phyloP scores from a whole-genome alignment of 2,329 filamentous ascomycete species.

The Chalaropsis thielavioides region DNA sequence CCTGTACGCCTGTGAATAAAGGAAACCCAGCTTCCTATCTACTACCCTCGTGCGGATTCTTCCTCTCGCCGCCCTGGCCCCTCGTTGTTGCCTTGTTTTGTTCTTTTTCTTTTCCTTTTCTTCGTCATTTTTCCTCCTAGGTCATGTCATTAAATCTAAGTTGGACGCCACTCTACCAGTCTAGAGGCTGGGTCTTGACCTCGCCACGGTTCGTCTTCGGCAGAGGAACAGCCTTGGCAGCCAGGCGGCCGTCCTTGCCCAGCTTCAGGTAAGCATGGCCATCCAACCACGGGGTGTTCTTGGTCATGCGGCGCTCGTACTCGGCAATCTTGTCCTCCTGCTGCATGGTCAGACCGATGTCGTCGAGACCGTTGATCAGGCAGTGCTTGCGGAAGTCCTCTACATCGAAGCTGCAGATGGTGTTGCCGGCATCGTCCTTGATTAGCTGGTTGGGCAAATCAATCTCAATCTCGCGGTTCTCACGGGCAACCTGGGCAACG shows the following conservation, averaged over 20 bases:
- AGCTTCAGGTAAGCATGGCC: slow-evolving; percentile 65
- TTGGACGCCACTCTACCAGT: slow-evolving; percentile 48
- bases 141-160: background rate
- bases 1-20: background rate
- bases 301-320: slow-evolving; percentile 65
- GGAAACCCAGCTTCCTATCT: slow-evolving; percentile 14
- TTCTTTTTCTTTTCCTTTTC: background rate
- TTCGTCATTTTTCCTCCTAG: no score
- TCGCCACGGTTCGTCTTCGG: slow-evolving; percentile 83
- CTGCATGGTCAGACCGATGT: slow-evolving; percentile 90
- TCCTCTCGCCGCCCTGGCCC: background rate
- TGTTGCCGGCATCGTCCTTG: slow-evolving; percentile 57
- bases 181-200: slow-evolving; percentile 68
- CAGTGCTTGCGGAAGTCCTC: slow-evolving; percentile 94
- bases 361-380: slow-evolving; percentile 81
- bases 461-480: slow-evolving; percentile 73
- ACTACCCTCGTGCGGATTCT: background rate
- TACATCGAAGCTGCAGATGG: slow-evolving; percentile 68
- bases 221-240: slow-evolving; percentile 50
- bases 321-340: slow-evolving; percentile 73
- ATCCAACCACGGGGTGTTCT: slow-evolving; percentile 80
- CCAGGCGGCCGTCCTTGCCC: slow-evolving; percentile 39
- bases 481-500: slow-evolving; percentile 62
- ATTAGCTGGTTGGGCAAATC: slow-evolving; percentile 77
- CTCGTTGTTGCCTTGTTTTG: background rate